Conservation (phyloP, 768 basidiomycete species). For the Sarcomyxa edulis region DNA sequence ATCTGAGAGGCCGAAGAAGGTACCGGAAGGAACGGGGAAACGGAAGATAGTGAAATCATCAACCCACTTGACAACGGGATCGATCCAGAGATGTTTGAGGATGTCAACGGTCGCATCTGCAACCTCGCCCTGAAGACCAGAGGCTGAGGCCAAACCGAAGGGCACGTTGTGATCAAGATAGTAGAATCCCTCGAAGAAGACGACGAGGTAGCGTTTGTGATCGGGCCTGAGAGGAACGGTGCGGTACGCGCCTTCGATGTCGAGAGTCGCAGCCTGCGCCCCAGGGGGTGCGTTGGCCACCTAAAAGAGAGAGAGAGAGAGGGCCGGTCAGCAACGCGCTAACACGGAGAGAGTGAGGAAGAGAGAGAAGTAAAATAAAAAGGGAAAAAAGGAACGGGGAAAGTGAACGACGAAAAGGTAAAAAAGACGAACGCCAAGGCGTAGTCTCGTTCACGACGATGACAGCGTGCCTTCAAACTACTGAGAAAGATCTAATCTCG, state of each 20-base stretch:
- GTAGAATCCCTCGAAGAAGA: conserved; percentile 11
- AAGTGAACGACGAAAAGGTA: too few species aligned
- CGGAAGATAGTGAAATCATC: conserved; percentile 22
- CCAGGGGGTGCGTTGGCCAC: conserved; percentile 21
- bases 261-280: conserved; percentile 21
- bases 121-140: conserved; percentile 19
- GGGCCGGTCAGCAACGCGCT: too few species aligned
- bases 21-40: too few species aligned
- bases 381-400: too few species aligned
- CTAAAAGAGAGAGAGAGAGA: too few species aligned
- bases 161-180: conserved; percentile 16
- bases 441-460: too few species aligned
- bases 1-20: conserved; percentile 12
- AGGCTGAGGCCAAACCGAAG: conserved; percentile 19
- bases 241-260: conserved; percentile 22
- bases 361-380: too few species aligned
- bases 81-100: conserved; percentile 11
- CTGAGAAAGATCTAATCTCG: too few species aligned
- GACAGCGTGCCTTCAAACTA: too few species aligned
- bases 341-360: too few species aligned
- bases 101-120: conserved; percentile 18
- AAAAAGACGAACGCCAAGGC: too few species aligned
- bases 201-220: conserved; percentile 17
- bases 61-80: conserved; percentile 19
- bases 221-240: conserved; percentile 19